Evolutionary conservation across 352 stramenopile species (phyloP), one percentile per base, ranked within the genome.

Genomic region (Phytophthora crassamura): DNA sequence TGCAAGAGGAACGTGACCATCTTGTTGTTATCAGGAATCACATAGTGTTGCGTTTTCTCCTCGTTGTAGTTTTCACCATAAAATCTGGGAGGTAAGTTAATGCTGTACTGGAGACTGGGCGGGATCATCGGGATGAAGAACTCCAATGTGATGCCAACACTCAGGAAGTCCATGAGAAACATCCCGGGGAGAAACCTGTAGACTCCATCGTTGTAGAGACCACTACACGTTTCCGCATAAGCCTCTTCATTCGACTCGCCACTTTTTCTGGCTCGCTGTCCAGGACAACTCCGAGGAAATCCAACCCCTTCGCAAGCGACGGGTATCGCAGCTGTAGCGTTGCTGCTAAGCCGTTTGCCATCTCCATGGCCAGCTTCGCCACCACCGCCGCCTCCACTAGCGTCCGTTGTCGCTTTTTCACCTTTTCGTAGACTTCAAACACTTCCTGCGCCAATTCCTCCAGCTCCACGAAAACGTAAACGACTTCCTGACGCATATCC

Each of bases 321-420:
- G 65, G 65, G 39, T 67, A 72, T 5, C 39, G 43, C 14, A 70
- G 40, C 52, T 77, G 64, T 11, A 78, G 46, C 30, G 25, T 47
- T 7, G 58, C 43, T 3, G 64, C 68, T 1, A 75, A 35, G 7
- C 52, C 39, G 2, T 28, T 43, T 0, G 60, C 67, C 11, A 39
- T 54, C 12, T 72, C 36, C 30, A 72, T 69, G 14, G 68, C 61
- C 22, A 73, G 45, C 11, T 77, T 70, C 7, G 62, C 68, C 25
- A 72, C 69, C 15, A 67, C 57, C 2, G 68, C 71, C 15, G 72
- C 68, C 15, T 80, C 72, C 15, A 80, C 25, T 38, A 80, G 33
- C 51, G 68, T 77, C 22, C 68, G 68, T 18, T 60, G 2, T 25
- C 22, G 22, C 22, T 25, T 25, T 25, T 25, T 25, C 22, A 25